These are phyloP conservation scores for Phytophthora idaei DNA, from an alignment of 352 stramenopile genomes.

Conservation along the genomic window DNA sequence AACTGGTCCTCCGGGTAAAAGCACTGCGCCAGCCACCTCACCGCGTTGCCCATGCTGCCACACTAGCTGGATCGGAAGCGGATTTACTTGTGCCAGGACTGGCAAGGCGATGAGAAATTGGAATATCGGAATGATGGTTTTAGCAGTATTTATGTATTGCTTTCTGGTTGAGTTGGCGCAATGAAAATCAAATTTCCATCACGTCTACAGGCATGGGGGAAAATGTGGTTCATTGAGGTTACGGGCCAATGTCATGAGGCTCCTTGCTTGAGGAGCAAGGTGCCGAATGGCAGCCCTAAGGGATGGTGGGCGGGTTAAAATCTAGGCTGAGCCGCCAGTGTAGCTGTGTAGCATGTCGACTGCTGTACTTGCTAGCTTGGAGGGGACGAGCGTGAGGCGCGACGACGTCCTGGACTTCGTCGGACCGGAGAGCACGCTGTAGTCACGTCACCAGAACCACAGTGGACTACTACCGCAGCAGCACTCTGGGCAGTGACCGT, in stretches of 20 bases:
- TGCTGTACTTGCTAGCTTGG: too few relatives aligned
- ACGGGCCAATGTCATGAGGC: neutral
- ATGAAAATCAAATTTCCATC: conserved; percentile 8
- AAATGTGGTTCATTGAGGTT: neutral
- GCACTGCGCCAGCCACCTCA: conserved; percentile 60
- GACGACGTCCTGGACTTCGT: too few relatives aligned
- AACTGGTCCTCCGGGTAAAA: conserved; percentile 63
- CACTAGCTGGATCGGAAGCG: conserved; percentile 4
- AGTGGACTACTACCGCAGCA: too few relatives aligned
- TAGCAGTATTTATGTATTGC: conserved; percentile 11
- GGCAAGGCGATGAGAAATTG: neutral
- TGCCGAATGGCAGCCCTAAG: too few relatives aligned
- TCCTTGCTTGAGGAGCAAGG: neutral
- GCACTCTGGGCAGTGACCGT: too few relatives aligned
- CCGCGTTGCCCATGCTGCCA: conserved; percentile 47
- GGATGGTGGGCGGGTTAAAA: too few relatives aligned
- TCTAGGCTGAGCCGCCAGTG: too few relatives aligned
- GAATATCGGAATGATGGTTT: conserved; percentile 31
- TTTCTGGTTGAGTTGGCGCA: neutral
- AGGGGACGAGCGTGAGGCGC: too few relatives aligned
- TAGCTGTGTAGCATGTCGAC: too few relatives aligned
- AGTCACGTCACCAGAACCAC: too few relatives aligned
- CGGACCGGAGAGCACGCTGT: too few relatives aligned
- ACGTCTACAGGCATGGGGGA: neutral
- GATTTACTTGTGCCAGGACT: conserved; percentile 17